Evolutionary conservation across 2,329 filamentous ascomycete genomes (phyloP).

Genomic region (Talaromyces sp.): DNA sequence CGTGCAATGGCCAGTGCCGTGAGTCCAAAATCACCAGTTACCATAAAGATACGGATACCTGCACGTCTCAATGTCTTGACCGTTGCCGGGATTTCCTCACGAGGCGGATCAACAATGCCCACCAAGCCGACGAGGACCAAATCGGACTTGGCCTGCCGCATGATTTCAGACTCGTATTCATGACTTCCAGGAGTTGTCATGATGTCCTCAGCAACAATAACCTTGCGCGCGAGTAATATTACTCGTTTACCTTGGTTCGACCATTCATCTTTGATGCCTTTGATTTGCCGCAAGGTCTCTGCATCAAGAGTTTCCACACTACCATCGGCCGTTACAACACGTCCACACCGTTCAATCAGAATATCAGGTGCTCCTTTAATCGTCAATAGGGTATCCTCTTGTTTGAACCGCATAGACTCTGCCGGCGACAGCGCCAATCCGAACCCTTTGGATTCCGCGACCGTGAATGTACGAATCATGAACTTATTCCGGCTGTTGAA

Average conservation of each 20-base stretch:
- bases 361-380: constrained; percentile 79
- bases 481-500: constrained; percentile 86
- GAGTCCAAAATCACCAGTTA: constrained; percentile 73
- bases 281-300: constrained; percentile 47
- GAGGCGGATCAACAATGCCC: constrained; percentile 59
- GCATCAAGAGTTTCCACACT: constrained; percentile 50
- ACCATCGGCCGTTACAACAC: constrained; percentile 57
- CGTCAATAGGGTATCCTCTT: constrained; percentile 54
- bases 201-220: constrained; percentile 44
- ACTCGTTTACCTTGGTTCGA: constrained; percentile 66
- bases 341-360: constrained; percentile 61
- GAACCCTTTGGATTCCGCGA: constrained; percentile 19
- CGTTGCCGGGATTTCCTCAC: constrained; percentile 58
- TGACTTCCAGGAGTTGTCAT: constrained; percentile 43
- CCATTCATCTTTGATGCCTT: constrained; percentile 64
- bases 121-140: constrained; percentile 57
- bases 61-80: constrained; percentile 63
- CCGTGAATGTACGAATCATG: constrained; percentile 64
- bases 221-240: constrained; percentile 63
- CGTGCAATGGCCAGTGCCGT: constrained; percentile 70
- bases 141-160: constrained; percentile 49
- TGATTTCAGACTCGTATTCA: constrained; percentile 57
- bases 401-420: constrained; percentile 15
- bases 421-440: constrained; percentile 27
- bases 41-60: constrained; percentile 76